Evolutionary conservation across 2,329 filamentous ascomycete species (phyloP), one percentile per base, ranked within the genome.

Genomic region (Neofusicoccum umdonicola): DNA sequence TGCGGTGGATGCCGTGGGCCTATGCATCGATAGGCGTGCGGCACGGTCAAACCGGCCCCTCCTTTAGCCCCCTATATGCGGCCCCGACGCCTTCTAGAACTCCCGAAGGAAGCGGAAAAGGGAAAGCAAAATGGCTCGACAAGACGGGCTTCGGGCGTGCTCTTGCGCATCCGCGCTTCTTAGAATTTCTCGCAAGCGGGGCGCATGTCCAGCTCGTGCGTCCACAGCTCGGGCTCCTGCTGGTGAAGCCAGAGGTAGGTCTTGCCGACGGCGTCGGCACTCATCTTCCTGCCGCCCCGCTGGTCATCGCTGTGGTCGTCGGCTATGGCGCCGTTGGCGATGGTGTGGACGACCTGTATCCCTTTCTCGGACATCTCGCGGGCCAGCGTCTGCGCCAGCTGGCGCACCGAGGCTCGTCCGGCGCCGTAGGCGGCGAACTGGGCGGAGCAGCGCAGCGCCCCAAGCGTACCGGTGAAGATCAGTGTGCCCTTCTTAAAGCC

Each of bases 271-370:
- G 82, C 83, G 71, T 87, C 84, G 0, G 84, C 83, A 58, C 82
- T 82, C 77, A 87, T 87, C 65, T 81, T 83, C 77, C 84, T 85
- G 3, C 84, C 84, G 0, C 69, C 77, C 68, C 76, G 75, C 47
- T 80, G 79, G 34, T 81, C 81, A 63, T 83, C 80, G 0, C 78
- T 79, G 34, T 83, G 75, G 63, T 81, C 82, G 69, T 86, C 84
- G 35, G 74, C 76, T 63, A 87, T 86, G 0, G 72, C 74, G 0
- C 84, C 84, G 69, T 87, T 87, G 0, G 82, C 84, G 66, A 87
- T 84, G 2, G 84, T 80, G 73, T 88, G 85, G n/a, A 83, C 83
- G 3, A 86, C 83, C 71, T 87, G 84, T 0, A 87, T 73, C 1
- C 85, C 84, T 66, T 81, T 82, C n/a, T 79, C 78, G 67, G 80